Evolutionary conservation across 129 eudicot species (phyloP).

Genomic region (Helianthus annuus): HanXRQr2.0-SUNRISE NC_035442.2:168569609-168570108

Average conservation of each 20-base stretch:
- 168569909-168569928: not conserved
- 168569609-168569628: constrained; percentile 2
- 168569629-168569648: not conserved
- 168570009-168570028: not conserved
- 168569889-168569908: not conserved
- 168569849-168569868: too few species aligned
- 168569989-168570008: not conserved
- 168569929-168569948: not conserved
- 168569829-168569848: too few species aligned
- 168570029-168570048: constrained; percentile 90
- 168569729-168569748: too few species aligned
- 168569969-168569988: not conserved
- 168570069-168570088: constrained; percentile 99
- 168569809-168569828: too few species aligned
- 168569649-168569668: not conserved
- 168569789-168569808: too few species aligned
- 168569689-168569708: not conserved
- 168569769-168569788: too few species aligned
- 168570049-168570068: constrained; percentile 90
- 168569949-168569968: not conserved
- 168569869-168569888: constrained; percentile 2
- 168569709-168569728: not conserved
- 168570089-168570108: constrained; percentile 95
- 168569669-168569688: not conserved
- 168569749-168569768: too few species aligned